These are phyloP conservation scores for Camellia granthamiana DNA, from an alignment of 148 eudicot species.

Conservation along the genomic window DNA sequence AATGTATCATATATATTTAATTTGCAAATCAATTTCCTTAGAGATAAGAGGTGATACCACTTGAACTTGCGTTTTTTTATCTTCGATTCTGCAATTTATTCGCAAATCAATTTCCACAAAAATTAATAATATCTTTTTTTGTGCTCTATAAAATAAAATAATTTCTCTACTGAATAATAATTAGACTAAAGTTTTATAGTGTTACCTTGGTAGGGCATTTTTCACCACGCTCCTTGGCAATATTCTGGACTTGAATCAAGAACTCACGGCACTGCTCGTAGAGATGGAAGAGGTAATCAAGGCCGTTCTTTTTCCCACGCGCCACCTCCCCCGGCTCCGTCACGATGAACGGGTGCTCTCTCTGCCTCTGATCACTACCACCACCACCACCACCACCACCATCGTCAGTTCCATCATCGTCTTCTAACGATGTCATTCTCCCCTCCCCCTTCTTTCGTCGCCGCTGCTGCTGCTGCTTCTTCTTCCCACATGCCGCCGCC, in stretches of 20 bases:
- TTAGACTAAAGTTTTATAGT: too few species aligned
- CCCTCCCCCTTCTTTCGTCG: constrained; percentile 27
- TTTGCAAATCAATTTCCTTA: too few species aligned
- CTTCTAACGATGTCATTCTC: constrained; percentile 34
- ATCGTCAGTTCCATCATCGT: constrained; percentile 28
- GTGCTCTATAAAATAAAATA: too few species aligned
- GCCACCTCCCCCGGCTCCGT: constrained; percentile 99
- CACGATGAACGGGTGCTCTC: constrained; percentile 96
- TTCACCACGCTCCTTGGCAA: constrained; percentile 93
- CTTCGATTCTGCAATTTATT: too few species aligned
- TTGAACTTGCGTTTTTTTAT: too few species aligned
- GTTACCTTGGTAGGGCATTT: constrained; percentile 96
- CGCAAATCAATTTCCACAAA: too few species aligned
- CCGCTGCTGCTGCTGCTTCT: constrained; percentile 17
- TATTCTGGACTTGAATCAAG: constrained; percentile 77
- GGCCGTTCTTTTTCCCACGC: constrained; percentile 96
- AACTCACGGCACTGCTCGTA: constrained; percentile 95
- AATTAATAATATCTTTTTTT: too few species aligned
- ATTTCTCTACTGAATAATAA: too few species aligned
- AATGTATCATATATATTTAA: too few species aligned
- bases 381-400: constrained; percentile 28
- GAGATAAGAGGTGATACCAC: too few species aligned
- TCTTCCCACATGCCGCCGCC: constrained; percentile 32
- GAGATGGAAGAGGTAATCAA: constrained; percentile 87
- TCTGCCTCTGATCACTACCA: constrained; percentile 58